phyloP scores from a whole-genome alignment of 768 basidiomycete genomes.

The Tylopilus intermedius region DNA sequence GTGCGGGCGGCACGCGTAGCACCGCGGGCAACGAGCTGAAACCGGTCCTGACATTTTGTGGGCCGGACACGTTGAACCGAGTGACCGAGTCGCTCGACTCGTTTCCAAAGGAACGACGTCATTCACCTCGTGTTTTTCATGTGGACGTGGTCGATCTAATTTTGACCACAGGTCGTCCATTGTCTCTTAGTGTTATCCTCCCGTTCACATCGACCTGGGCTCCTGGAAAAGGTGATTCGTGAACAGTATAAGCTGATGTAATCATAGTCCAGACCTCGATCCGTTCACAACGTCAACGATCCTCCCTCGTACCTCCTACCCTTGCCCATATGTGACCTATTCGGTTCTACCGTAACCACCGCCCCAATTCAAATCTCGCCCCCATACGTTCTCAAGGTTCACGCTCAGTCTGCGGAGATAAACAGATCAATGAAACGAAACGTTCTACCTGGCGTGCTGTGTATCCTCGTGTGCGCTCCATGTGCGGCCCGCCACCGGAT shows the following conservation, averaged over 20 bases:
- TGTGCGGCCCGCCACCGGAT: conserved; percentile 5
- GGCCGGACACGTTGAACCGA: neutral
- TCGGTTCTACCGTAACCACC: conserved; percentile 13
- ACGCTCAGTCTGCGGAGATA: conserved; percentile 26
- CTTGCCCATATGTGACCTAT: neutral
- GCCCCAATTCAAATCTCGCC: conserved; percentile 9
- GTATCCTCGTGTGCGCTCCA: conserved; percentile 2
- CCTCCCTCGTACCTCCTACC: neutral
- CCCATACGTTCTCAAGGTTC: neutral
- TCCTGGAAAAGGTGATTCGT: no score
- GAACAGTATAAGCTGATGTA: neutral
- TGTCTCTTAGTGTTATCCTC: neutral
- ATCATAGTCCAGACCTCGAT: neutral
- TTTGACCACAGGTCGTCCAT: neutral
- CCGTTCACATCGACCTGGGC: neutral
- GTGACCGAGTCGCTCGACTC: conserved; percentile 2
- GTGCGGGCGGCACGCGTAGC: neutral
- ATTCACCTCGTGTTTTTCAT: conserved; percentile 5
- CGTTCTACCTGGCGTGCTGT: conserved; percentile 3
- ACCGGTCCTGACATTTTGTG: neutral
- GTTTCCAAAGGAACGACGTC: conserved; percentile 27
- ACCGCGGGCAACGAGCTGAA: conserved; percentile 14
- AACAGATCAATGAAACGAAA: conserved; percentile 10
- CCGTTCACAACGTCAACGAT: no score
- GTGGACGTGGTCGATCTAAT: conserved; percentile 13